Percentiles rank a stretch among this genome's conserved stretches.
Evolutionary conservation across 2,329 filamentous ascomycete species (phyloP).

Genomic region (Cladosporium sphaerospermum): DNA sequence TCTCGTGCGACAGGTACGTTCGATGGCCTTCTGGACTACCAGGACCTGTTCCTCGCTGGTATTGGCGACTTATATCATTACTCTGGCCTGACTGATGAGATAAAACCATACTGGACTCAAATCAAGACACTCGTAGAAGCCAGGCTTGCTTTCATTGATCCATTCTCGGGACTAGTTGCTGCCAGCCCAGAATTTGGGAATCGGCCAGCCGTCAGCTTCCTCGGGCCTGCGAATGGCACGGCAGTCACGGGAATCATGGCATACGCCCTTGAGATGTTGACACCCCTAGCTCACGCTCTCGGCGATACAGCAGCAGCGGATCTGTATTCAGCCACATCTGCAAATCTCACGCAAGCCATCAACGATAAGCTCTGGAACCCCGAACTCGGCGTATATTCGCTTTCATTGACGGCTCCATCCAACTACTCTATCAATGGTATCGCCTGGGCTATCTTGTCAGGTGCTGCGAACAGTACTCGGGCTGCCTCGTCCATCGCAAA

Average conservation of each 20-base stretch:
- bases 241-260: constrained; percentile 24
- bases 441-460: constrained; percentile 31
- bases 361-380: constrained; percentile 32
- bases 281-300: constrained; percentile 27
- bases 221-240: constrained; percentile 28
- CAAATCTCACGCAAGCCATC: constrained; percentile 22
- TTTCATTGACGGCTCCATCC: constrained; percentile 19
- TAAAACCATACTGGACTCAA: constrained; percentile 21
- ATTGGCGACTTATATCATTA: constrained; percentile 26
- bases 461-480: constrained; percentile 30
- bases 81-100: constrained; percentile 17
- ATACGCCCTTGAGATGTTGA: constrained; percentile 24
- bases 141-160: constrained; percentile 24
- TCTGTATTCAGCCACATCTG: constrained; percentile 21
- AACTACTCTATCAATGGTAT: constrained; percentile 32
- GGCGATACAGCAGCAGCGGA: constrained; percentile 24
- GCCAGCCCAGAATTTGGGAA: neutral
- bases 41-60: constrained; percentile 26
- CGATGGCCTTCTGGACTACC: constrained; percentile 26
- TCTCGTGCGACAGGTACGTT: constrained; percentile 8
- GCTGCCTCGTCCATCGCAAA: constrained; percentile 26
- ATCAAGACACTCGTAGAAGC: constrained; percentile 23
- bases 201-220: constrained; percentile 19
- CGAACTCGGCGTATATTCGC: constrained; percentile 28
- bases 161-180: constrained; percentile 22